These are phyloP conservation scores for Flueggea neowawraea DNA, from an alignment of 441 rosid species.

Conservation along the genomic window DNA sequence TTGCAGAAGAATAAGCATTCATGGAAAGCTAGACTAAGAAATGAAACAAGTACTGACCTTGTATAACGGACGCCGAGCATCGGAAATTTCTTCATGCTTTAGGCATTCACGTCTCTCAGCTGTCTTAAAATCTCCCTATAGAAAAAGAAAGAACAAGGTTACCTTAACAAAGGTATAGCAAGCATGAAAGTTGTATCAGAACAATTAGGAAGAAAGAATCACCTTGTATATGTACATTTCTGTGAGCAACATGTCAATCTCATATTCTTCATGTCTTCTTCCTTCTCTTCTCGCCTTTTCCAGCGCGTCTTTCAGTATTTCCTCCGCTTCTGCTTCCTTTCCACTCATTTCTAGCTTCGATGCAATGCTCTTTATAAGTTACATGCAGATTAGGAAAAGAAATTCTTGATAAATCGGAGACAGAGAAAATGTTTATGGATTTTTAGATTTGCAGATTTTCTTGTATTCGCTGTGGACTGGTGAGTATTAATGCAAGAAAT, in stretches of 20 bases:
- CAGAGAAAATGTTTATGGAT: too few relatives aligned
- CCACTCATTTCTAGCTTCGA: constrained; percentile 65
- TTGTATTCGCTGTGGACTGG: too few relatives aligned
- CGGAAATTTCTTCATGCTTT: constrained; percentile 30
- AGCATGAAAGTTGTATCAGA: too few relatives aligned
- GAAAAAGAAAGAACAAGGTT: too few relatives aligned
- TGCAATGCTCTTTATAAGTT: constrained; percentile 25
- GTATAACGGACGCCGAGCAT: constrained; percentile 54
- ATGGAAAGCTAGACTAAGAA: neutral
- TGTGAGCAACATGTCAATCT: constrained; percentile 59
- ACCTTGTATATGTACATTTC: constrained; percentile 77
- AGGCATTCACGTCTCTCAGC: constrained; percentile 46
- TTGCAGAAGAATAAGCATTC: neutral
- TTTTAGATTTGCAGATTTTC: too few relatives aligned
- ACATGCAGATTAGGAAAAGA: neutral
- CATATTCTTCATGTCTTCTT: constrained; percentile 52
- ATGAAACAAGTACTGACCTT: constrained; percentile 26
- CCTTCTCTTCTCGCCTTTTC: constrained; percentile 19
- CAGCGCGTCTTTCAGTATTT: constrained; percentile 26
- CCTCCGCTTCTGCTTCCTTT: constrained; percentile 47
- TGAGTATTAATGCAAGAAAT: too few relatives aligned
- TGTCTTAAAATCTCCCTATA: constrained; percentile 43
- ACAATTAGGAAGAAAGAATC: neutral
- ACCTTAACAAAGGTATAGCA: too few relatives aligned
- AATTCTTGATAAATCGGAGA: too few relatives aligned